Base-by-base conservation (phyloP, 495 filamentous ascomycete genomes). In the Podospora comata region DNA sequence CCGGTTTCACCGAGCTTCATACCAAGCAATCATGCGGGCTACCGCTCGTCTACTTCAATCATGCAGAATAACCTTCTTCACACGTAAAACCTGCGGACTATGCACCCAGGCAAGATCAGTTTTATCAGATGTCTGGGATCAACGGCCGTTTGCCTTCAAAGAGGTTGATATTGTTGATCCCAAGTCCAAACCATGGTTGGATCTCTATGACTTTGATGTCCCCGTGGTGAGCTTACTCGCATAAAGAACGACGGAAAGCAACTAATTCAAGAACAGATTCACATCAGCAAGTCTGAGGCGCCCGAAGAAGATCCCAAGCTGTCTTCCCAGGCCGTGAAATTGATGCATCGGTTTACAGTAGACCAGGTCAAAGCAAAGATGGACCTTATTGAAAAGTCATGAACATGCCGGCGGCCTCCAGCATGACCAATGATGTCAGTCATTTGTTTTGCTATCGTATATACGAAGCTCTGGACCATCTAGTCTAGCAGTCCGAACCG, bases 181-280 rank as follows among this genome's bases (percentile, higher is more conserved):
- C 0, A 86, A 81, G 54, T 83, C 86, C 53, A 85, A 89, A 70
- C 68, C 77, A 30, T 97, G 93, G 93, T 90, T 87, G 73, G 85
- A 90, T 74, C 76, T 92, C 16, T 97, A 97, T 74, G 93, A 96
- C 27, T 94, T 96, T 75, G 93, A 97, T 74, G 90, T 92, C 0
- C 93, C 93, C 2, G 93, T 97, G 62, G 89, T 91, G 78, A 67
- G 85, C 73, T 53, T 4, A 1, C 1, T 4, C 2, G 15, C n/a
- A 23, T 32, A 59, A 61, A 19, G 11, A 56, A 28, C 26, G 57
- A 23, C 26, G 39, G 3, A n/a, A 4, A 9, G 18, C 55, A 27
- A 19, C 16, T 48, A 23, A 20, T 20, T 5, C 23, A 55, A 1
- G n/a, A 19, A n/a, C 67, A 92, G 90, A 84, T 96, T 15, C 93